These are phyloP conservation scores for Beauveria bassiana DNA, from an alignment of 2,329 filamentous ascomycete genomes.

Conservation along the genomic window DNA sequence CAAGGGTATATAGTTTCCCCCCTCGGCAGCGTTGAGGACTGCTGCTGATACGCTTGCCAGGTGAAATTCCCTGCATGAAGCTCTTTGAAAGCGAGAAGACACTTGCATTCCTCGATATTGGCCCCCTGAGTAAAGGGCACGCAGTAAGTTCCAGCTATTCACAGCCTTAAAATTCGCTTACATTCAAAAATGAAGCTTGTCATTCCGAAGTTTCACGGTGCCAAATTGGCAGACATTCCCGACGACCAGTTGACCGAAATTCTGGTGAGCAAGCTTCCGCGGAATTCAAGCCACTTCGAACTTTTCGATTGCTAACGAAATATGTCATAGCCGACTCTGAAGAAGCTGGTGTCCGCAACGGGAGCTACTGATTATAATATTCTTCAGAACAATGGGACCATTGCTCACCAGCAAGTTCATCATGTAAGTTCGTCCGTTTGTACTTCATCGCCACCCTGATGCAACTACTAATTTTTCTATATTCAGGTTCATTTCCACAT, in stretches of 20 bases:
- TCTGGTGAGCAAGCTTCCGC: slow-evolving; percentile 45
- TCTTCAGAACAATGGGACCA: slow-evolving; percentile 87
- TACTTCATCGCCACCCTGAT: slow-evolving; percentile 2
- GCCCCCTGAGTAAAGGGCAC: slow-evolving; percentile 80
- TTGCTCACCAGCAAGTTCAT: slow-evolving; percentile 87
- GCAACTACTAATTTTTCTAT: background rate
- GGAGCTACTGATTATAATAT: slow-evolving; percentile 83
- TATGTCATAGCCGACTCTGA: slow-evolving; percentile 43
- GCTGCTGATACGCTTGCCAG: slow-evolving; percentile 36
- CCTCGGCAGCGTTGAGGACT: background rate
- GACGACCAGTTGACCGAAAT: slow-evolving; percentile 81
- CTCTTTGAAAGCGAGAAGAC: slow-evolving; percentile 92
- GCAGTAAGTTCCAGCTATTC: slow-evolving; percentile 51
- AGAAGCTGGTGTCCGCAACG: slow-evolving; percentile 73
- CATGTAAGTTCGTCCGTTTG: slow-evolving; percentile 56
- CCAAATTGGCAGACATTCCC: slow-evolving; percentile 84
- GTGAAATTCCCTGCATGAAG: slow-evolving; percentile 94
- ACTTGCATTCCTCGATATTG: slow-evolving; percentile 92
- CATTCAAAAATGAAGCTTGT: slow-evolving; percentile 66
- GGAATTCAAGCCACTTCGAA: background rate
- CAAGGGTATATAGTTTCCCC: slow-evolving; percentile 56
- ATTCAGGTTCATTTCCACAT: slow-evolving; percentile 80
- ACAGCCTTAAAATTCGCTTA: background rate
- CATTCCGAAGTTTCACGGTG: slow-evolving; percentile 91
- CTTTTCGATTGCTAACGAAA: background rate